Percentiles rank a stretch among this genome's conserved stretches.
phyloP scores from a whole-genome alignment of 345 rosid species.

The Pelargonium nanum region DNA sequence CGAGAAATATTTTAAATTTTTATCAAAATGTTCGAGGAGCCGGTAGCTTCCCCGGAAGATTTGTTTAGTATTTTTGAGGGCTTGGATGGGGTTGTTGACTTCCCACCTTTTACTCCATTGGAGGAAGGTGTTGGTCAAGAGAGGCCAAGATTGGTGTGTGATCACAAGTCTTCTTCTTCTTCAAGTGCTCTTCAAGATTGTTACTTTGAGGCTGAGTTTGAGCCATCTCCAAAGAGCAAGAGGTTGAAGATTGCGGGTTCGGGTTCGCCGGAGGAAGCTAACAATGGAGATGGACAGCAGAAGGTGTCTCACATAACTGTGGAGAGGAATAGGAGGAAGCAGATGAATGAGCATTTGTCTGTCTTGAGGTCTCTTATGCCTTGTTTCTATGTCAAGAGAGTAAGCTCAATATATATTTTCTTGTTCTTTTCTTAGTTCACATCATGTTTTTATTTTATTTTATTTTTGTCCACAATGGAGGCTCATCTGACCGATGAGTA shows the following conservation, averaged over 20 bases:
- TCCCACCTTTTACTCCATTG: slow-evolving; percentile 29
- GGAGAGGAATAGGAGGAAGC: slow-evolving; percentile 95
- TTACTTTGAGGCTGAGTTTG: slow-evolving; percentile 12
- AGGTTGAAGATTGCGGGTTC: neutral
- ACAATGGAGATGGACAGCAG: slow-evolving; percentile 45
- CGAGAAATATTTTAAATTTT: neutral
- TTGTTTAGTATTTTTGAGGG: slow-evolving; percentile 69
- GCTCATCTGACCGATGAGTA: too few species aligned
- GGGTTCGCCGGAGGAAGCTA: neutral
- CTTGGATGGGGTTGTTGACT: slow-evolving; percentile 46
- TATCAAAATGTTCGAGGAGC: neutral
- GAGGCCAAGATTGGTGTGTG: slow-evolving; percentile 10
- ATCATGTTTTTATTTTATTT: too few species aligned
- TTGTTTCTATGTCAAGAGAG: slow-evolving; percentile 96
- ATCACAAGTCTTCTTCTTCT: slow-evolving; percentile 22
- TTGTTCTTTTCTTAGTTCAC: too few species aligned
- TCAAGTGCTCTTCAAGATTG: slow-evolving; percentile 19
- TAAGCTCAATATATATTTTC: slow-evolving; percentile 16
- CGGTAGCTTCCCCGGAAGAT: slow-evolving; percentile 42
- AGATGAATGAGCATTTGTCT: slow-evolving; percentile 83
- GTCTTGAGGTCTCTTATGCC: slow-evolving; percentile 92
- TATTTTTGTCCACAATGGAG: too few species aligned
- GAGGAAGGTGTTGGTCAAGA: slow-evolving; percentile 18
- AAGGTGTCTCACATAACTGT: slow-evolving; percentile 80
- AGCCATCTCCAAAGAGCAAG: neutral